Percentiles rank a stretch among this genome's conserved stretches.
These are phyloP conservation scores for Teunomyces barrocoloradensis DNA, from an alignment of 805 yeast species.

Conservation along the genomic window DNA sequence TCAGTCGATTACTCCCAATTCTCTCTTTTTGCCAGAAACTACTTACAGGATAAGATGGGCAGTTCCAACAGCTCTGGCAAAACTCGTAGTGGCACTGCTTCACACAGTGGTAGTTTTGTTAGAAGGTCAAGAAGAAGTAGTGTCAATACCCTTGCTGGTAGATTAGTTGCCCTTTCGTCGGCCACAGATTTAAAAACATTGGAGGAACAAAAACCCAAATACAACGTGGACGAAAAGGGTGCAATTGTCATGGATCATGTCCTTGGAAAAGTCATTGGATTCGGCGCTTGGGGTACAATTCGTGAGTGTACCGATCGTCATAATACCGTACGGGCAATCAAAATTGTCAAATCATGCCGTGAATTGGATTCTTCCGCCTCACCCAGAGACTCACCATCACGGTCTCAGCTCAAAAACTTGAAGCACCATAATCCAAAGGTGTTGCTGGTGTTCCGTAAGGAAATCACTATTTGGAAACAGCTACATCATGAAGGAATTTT, in stretches of 20 bases:
- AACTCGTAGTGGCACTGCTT: slow-evolving; percentile 14
- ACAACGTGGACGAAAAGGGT: slow-evolving; percentile 62
- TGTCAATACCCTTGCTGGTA: slow-evolving; percentile 39
- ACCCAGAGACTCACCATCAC: slow-evolving; percentile 7
- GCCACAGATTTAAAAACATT: slow-evolving; percentile 33
- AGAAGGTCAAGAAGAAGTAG: slow-evolving; percentile 31
- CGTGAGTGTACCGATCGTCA: slow-evolving; percentile 56
- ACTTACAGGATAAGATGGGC: slow-evolving; percentile 20
- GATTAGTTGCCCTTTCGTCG: slow-evolving; percentile 37
- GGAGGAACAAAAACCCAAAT: slow-evolving; percentile 22
- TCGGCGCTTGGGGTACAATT: slow-evolving; percentile 88
- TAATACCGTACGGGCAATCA: slow-evolving; percentile 53
- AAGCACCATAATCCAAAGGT: slow-evolving; percentile 44
- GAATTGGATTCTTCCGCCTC: slow-evolving; percentile 15
- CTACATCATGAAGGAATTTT: slow-evolving; percentile 65
- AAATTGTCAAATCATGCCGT: slow-evolving; percentile 46
- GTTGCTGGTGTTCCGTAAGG: slow-evolving; percentile 61
- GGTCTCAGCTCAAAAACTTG: slow-evolving; percentile 2
- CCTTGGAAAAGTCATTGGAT: slow-evolving; percentile 75
- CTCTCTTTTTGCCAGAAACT: slow-evolving; percentile 38
- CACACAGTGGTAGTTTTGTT: slow-evolving; percentile 25
- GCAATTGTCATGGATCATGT: slow-evolving; percentile 59
- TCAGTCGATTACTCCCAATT: slow-evolving; percentile 44
- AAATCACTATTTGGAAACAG: slow-evolving; percentile 71
- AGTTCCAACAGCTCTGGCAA: slow-evolving; percentile 19